Evolutionary conservation across 2,329 filamentous ascomycete genomes (phyloP), one percentile per base, ranked within the genome.

Genomic region (Cercospora sp.): DNA sequence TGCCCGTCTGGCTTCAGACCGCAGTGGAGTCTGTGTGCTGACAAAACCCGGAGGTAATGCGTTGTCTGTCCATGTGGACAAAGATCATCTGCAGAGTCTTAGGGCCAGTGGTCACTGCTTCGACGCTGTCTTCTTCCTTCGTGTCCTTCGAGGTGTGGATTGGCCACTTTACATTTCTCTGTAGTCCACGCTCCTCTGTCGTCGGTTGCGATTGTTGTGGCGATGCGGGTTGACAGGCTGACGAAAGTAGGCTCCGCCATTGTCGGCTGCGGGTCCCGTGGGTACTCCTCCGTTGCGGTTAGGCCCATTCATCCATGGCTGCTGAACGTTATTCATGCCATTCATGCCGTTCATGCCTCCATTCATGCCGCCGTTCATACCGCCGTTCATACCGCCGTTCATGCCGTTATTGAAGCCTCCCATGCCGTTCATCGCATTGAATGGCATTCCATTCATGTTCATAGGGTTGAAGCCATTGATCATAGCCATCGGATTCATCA

Each of bases 151-250:
- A 58, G 28, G 3, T 26, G 16, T 30, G 8, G 10, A 28, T 26
- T 58, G 30, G 18, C 31, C 36, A 7, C 13, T 63, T 18, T 59
- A 94, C 60, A 97, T 84, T 82, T 97, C 92, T 71, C 92, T 87
- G 79, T 95, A 98, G 81, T 99, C 95, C 78, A 92, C 95, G 10
- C 94, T 94, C 65, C 95, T 87, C 64, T 92, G 88, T 74, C 92
- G 86, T 72, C 90, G 88, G 75, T 93, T 90, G 75, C 91, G 88
- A 76, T 93, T 92, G 79, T 94, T 90, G 77, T 95, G 92, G 61
- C 95, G 88, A 77, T 97, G 92, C 2, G 94, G 94, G 78, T 99
- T 99, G 70, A 98, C 92, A 0, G 95, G 95, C 79, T 97, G 94
- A 67, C 95, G 88, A 79, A 98, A 96, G 81, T 99, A 99, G 6